A percentile compares a stretch with the other conserved stretches of the same genome.
Conservation (phyloP, 352 stramenopile genomes). For the Globisporangium megalacanthum region DNA sequence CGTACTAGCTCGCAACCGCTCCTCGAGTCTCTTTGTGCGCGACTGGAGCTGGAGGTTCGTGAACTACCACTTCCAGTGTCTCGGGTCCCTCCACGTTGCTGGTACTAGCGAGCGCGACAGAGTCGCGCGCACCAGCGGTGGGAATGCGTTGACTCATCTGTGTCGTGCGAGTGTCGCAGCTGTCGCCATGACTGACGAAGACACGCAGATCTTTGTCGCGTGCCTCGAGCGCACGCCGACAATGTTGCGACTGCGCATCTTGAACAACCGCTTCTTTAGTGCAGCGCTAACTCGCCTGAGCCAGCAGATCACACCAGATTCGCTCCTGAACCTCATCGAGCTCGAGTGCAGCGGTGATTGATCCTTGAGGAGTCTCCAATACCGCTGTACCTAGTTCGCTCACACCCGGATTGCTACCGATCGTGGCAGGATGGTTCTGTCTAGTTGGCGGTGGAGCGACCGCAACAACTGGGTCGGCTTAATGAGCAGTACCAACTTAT, state of each 20-base stretch:
- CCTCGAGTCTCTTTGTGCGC: conserved; percentile 57
- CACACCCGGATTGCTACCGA: too few species aligned
- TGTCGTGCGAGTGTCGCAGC: conserved; percentile 5
- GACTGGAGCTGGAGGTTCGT: conserved; percentile 48
- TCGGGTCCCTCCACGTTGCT: conserved; percentile 36
- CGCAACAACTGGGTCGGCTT: too few species aligned
- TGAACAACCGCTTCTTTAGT: conserved; percentile 38
- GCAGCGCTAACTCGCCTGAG: conserved; percentile 26
- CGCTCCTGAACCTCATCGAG: conserved; percentile 18
- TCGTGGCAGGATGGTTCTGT: too few species aligned
- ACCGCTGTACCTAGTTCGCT: too few species aligned
- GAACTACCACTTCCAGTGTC: conserved; percentile 30
- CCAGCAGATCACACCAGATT: conserved; percentile 15
- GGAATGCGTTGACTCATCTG: too few species aligned
- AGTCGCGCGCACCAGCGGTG: too few species aligned
- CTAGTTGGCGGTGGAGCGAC: too few species aligned
- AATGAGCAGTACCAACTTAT: too few species aligned
- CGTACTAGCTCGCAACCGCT: conserved; percentile 32
- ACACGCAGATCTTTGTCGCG: conserved; percentile 47
- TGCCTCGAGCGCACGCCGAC: conserved; percentile 27
- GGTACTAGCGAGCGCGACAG: conserved; percentile 31
- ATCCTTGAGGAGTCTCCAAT: too few species aligned
- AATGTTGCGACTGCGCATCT: conserved; percentile 29
- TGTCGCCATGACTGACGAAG: conserved; percentile 45
- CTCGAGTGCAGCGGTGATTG: conserved; percentile 40